Conservation (phyloP, 2,329 filamentous ascomycete genomes). For the Bipolaris gigantea region DNA sequence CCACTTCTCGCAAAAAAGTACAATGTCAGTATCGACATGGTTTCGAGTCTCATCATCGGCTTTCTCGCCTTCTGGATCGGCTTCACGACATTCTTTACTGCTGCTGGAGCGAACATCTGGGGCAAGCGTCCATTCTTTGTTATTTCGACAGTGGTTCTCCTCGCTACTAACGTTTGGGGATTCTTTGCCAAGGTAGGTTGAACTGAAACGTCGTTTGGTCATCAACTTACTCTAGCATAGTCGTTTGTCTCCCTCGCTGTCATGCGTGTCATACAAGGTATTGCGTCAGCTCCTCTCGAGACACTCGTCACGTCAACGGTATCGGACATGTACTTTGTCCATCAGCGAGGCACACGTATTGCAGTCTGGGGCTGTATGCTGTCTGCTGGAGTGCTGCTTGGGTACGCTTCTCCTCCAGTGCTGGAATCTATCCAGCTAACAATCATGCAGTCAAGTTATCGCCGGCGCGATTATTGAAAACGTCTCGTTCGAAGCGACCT, state of each 20-base stretch:
- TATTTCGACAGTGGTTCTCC: slow-evolving; percentile 41
- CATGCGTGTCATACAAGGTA: slow-evolving; percentile 78
- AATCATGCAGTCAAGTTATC: slow-evolving; percentile 46
- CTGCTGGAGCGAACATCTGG: slow-evolving; percentile 46
- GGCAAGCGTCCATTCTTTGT: slow-evolving; percentile 46
- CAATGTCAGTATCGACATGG: slow-evolving; percentile 43
- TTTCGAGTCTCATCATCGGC: slow-evolving; percentile 46
- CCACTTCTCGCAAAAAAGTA: slow-evolving; percentile 42
- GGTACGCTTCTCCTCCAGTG: slow-evolving; percentile 37
- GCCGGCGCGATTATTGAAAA: slow-evolving; percentile 47
- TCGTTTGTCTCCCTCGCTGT: slow-evolving; percentile 45
- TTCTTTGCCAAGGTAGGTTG: slow-evolving; percentile 39
- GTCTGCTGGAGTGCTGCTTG: slow-evolving; percentile 44
- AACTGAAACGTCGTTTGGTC: neutral
- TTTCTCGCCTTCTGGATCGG: slow-evolving; percentile 46
- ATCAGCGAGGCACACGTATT: slow-evolving; percentile 83
- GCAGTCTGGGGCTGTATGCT: slow-evolving; percentile 61
- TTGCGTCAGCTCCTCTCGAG: slow-evolving; percentile 86
- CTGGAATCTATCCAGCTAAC: slow-evolving; percentile 5
- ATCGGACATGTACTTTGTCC: slow-evolving; percentile 88
- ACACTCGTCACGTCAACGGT: slow-evolving; percentile 86
- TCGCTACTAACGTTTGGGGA: slow-evolving; percentile 47
- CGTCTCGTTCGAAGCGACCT: slow-evolving; percentile 48
- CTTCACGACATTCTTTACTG: slow-evolving; percentile 48
- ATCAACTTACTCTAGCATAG: slow-evolving; percentile 13